Evolutionary conservation across 2,329 filamentous ascomycete genomes (phyloP).

Genomic region (Aspergillus sp.): DNA sequence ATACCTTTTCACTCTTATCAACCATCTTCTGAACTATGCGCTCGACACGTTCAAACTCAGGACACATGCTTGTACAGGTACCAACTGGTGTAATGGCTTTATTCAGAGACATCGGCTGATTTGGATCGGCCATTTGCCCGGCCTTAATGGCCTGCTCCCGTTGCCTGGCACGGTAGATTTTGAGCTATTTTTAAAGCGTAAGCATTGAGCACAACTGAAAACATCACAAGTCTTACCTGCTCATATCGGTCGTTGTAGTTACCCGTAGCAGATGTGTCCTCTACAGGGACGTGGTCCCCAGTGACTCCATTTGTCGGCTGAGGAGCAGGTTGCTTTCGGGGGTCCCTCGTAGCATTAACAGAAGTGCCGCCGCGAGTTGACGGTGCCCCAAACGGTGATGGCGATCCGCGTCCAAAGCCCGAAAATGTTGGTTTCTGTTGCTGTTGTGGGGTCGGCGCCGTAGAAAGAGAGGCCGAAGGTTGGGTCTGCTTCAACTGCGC

Average conservation of each 20-base stretch:
- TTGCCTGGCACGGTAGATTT: constrained; percentile 51
- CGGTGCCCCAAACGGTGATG: constrained; percentile 15
- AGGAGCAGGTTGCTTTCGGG: constrained; percentile 9
- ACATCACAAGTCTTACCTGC: constrained; percentile 26
- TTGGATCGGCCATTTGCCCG: constrained; percentile 58
- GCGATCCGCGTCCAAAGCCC: constrained; percentile 17
- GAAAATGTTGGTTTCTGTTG: constrained; percentile 24
- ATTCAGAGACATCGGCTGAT: constrained; percentile 58
- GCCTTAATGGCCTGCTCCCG: constrained; percentile 52
- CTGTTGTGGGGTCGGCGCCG: constrained; percentile 13
- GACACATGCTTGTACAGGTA: constrained; percentile 64
- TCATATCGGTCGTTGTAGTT: constrained; percentile 39
- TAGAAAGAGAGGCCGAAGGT: constrained; percentile 15
- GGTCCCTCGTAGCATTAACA: constrained; percentile 19
- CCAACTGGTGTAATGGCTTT: constrained; percentile 63
- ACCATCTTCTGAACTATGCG: constrained; percentile 63
- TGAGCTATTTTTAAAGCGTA: constrained; percentile 38
- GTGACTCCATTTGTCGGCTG: constrained; percentile 11
- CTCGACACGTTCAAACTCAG: constrained; percentile 62
- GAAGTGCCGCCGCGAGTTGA: constrained; percentile 14
- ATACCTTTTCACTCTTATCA: constrained; percentile 60
- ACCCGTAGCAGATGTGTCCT: constrained; percentile 22
- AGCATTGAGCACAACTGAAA: background rate
- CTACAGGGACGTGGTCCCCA: constrained; percentile 18
- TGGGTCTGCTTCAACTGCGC: constrained; percentile 24